These are phyloP conservation scores for Avena eriantha DNA, from an alignment of 176 grass and related monocot genomes.

Conservation along the genomic window DNA sequence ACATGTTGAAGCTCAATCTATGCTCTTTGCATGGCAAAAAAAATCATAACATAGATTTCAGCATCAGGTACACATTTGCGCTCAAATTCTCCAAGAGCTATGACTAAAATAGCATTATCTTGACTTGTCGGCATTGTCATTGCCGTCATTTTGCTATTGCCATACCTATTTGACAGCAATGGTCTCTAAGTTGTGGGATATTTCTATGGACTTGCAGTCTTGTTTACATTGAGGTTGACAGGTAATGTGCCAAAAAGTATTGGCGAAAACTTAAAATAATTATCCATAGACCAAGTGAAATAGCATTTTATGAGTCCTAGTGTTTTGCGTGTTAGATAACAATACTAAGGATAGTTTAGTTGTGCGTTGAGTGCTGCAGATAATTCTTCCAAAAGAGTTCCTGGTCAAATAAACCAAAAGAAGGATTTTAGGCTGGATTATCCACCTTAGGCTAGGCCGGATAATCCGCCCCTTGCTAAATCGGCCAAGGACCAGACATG, in stretches of 20 bases:
- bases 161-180: neutral
- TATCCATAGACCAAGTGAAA: neutral
- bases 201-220: neutral
- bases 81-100: neutral
- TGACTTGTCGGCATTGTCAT: neutral
- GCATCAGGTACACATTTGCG: slow-evolving; percentile 4
- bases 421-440: no score
- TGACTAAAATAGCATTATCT: neutral
- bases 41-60: neutral
- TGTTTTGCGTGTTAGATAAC: no score
- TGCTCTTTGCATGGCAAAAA: no score
- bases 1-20: no score
- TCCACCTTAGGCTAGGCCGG: no score
- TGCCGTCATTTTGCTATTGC: neutral
- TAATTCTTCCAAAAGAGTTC: no score
- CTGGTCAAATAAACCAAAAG: no score
- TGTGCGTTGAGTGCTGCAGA: no score
- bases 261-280: neutral
- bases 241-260: neutral
- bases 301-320: no score
- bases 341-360: no score
- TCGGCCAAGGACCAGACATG: no score
- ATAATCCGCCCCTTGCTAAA: no score
- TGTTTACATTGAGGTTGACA: slow-evolving; percentile 1
- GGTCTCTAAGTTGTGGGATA: neutral